Conservation (phyloP, 108 stramenopile genomes). For the Nitzschia sp. region DNA sequence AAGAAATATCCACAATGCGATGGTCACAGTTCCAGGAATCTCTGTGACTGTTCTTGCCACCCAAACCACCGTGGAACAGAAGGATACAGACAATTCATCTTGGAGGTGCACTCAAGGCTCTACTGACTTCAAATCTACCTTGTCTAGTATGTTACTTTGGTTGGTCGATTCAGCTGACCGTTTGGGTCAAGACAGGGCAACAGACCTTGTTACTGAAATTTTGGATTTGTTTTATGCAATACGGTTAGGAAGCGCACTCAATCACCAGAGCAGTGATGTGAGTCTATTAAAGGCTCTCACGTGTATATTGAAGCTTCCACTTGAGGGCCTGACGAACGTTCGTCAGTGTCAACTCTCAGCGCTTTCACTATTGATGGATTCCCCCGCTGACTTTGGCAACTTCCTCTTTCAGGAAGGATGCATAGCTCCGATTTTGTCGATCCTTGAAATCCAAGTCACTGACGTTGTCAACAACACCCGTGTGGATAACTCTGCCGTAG, state of each 20-base stretch:
- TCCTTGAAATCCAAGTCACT: slow-evolving; percentile 53
- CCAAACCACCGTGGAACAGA: slow-evolving; percentile 15
- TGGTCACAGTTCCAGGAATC: slow-evolving; percentile 47
- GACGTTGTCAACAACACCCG: slow-evolving; percentile 46
- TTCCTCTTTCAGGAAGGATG: slow-evolving; percentile 20
- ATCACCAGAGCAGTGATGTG: not conserved
- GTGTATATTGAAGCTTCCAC: slow-evolving; percentile 24
- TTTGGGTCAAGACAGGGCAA: slow-evolving; percentile 57
- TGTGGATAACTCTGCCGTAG: slow-evolving; percentile 53
- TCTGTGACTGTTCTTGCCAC: slow-evolving; percentile 33
- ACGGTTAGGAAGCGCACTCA: slow-evolving; percentile 31
- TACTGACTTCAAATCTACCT: slow-evolving; percentile 11
- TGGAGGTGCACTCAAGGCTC: not conserved
- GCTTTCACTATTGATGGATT: slow-evolving; percentile 63
- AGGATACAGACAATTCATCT: not conserved
- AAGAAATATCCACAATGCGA: slow-evolving; percentile 62
- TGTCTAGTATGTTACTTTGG: slow-evolving; percentile 32
- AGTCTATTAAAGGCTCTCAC: slow-evolving; percentile 12
- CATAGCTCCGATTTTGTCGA: slow-evolving; percentile 17
- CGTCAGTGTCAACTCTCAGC: slow-evolving; percentile 58
- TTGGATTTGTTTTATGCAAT: slow-evolving; percentile 62
- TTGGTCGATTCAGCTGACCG: slow-evolving; percentile 33
- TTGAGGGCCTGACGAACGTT: slow-evolving; percentile 26
- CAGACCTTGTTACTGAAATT: slow-evolving; percentile 63
- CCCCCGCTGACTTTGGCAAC: slow-evolving; percentile 38